phyloP scores from a whole-genome alignment of 768 basidiomycete species.

The Rhodotorula paludigena region DNA sequence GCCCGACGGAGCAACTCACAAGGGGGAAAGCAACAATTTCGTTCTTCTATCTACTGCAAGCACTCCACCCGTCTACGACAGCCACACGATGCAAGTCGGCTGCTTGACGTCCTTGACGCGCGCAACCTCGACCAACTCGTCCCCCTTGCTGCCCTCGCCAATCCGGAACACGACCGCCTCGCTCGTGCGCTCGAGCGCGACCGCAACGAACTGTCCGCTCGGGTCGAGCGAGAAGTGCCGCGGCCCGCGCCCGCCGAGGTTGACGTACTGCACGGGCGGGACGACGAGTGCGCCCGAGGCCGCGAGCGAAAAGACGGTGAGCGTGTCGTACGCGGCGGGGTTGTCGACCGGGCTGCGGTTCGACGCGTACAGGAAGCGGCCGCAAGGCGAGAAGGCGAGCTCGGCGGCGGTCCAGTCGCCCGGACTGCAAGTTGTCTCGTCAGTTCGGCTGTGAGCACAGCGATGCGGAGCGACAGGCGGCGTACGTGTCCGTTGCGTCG shows the following conservation, averaged over 20 bases:
- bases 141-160: not conserved
- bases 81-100: conserved; percentile 24
- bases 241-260: conserved; percentile 20
- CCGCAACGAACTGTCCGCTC: conserved; percentile 18
- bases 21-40: no score
- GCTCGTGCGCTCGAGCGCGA: conserved; percentile 30
- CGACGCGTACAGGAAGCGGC: conserved; percentile 21
- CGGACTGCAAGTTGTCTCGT: not conserved
- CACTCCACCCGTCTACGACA: not conserved
- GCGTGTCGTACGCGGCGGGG: conserved; percentile 14
- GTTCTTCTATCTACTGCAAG: no score
- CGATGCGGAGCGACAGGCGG: not conserved
- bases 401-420: conserved; percentile 34
- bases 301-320: conserved; percentile 24
- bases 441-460: not conserved
- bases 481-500: not conserved
- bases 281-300: conserved; percentile 8
- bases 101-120: conserved; percentile 13
- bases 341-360: conserved; percentile 34
- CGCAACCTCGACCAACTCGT: conserved; percentile 18
- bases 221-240: conserved; percentile 14
- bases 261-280: not conserved
- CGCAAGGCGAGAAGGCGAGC: conserved; percentile 9
- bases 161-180: conserved; percentile 26
- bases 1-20: not conserved